Evolutionary conservation across 805 yeast genomes (phyloP).

Genomic region (Yamadazyma kitorensis): DNA sequence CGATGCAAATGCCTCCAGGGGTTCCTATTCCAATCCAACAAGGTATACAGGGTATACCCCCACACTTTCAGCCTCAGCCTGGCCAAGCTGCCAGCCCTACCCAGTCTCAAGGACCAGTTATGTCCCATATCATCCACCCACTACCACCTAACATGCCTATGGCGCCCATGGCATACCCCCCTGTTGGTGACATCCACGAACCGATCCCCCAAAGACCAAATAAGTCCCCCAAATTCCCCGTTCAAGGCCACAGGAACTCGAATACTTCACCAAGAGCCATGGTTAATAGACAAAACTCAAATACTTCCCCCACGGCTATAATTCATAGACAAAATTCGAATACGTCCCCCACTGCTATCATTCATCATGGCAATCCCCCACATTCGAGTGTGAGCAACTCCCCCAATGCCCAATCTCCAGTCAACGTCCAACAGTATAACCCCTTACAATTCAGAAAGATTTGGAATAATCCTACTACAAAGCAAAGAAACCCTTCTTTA

Average conservation of each 20-base stretch:
- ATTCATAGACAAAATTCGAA: too few species aligned
- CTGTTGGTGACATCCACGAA: not conserved
- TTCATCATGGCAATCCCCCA: not conserved
- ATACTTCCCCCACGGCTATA: slow-evolving; percentile 4
- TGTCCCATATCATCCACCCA: not conserved
- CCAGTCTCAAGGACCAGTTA: not conserved
- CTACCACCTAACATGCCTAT: slow-evolving; percentile 1
- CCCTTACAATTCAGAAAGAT: slow-evolving; percentile 36
- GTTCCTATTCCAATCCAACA: not conserved
- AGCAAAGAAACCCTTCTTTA: slow-evolving; percentile 45
- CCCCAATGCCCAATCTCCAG: not conserved
- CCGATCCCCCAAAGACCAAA: slow-evolving; percentile 7
- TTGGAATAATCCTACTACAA: slow-evolving; percentile 23
- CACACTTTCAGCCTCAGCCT: not conserved
- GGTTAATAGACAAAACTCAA: slow-evolving; percentile 4
- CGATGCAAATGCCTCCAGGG: not conserved
- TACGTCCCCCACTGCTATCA: slow-evolving; percentile 1
- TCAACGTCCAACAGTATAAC: slow-evolving; percentile 20
- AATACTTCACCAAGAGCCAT: slow-evolving; percentile 9
- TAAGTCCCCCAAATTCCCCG: not conserved
- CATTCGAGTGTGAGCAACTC: not conserved
- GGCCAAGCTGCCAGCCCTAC: not conserved
- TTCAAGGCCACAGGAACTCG: slow-evolving; percentile 3
- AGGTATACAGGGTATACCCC: not conserved
- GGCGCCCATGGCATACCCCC: not conserved